Percentiles rank a stretch among this genome's conserved stretches.
Conservation (phyloP, 2,329 filamentous ascomycete genomes). For the Akanthomyces dipterigenus region DNA sequence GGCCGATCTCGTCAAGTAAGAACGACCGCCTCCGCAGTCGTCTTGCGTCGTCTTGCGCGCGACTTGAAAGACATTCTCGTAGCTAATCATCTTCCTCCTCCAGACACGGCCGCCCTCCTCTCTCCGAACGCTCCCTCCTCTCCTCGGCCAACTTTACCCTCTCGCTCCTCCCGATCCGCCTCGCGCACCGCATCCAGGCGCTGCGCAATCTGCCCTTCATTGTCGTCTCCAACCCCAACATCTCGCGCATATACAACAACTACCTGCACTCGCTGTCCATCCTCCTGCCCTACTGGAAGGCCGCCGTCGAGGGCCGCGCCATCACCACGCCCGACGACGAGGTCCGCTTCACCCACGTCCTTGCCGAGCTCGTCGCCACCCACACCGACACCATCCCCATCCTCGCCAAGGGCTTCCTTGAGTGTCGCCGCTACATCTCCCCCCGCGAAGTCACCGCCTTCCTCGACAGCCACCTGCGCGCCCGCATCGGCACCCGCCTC, state of each 20-base stretch:
- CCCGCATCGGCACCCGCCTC: slow-evolving; percentile 86
- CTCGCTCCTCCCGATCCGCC: slow-evolving; percentile 80
- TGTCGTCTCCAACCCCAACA: slow-evolving; percentile 94
- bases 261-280: slow-evolving; percentile 91
- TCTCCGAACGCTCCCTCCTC: slow-evolving; percentile 73
- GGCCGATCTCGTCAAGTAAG: slow-evolving; percentile 79
- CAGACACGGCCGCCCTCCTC: slow-evolving; percentile 74
- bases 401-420: slow-evolving; percentile 84
- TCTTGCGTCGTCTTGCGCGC: no score
- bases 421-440: slow-evolving; percentile 85
- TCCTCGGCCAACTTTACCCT: slow-evolving; percentile 94
- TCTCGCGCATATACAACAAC: slow-evolving; percentile 90
- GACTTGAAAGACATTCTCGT: slow-evolving; percentile 17
- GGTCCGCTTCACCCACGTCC: slow-evolving; percentile 82
- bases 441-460: slow-evolving; percentile 80
- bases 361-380: slow-evolving; percentile 91
- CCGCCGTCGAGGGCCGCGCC: slow-evolving; percentile 34
- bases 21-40: background rate
- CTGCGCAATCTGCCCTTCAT: slow-evolving; percentile 93
- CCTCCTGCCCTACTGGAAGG: slow-evolving; percentile 68
- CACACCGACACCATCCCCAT: slow-evolving; percentile 93
- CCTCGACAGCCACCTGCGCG: slow-evolving; percentile 86
- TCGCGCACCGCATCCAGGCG: slow-evolving; percentile 90
- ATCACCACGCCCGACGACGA: slow-evolving; percentile 71
- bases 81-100: background rate